A percentile compares a stretch with the other conserved stretches of the same genome.
phyloP scores from a whole-genome alignment of 2,329 filamentous ascomycete species.

The Aschersonia sp. region DNA sequence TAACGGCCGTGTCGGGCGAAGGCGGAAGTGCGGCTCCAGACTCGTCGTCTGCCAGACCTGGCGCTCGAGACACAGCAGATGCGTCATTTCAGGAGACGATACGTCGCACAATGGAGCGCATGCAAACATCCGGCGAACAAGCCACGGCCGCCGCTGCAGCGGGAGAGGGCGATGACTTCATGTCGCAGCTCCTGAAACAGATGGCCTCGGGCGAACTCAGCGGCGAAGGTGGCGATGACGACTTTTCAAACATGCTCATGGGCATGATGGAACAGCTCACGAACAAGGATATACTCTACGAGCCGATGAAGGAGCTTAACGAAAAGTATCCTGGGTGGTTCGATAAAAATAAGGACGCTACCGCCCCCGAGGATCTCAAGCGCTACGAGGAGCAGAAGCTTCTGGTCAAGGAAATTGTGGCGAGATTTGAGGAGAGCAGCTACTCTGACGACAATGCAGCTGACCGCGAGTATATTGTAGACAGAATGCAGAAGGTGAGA shows the following conservation, averaged over 20 bases:
- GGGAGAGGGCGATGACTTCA: constrained; percentile 58
- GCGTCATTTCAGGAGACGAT: constrained; percentile 86
- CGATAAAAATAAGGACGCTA: constrained; percentile 54
- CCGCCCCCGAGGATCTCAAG: constrained; percentile 56
- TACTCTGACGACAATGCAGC: constrained; percentile 72
- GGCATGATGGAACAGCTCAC: constrained; percentile 99
- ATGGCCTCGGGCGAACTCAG: constrained; percentile 48
- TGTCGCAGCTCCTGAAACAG: constrained; percentile 86
- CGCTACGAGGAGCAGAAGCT: constrained; percentile 69
- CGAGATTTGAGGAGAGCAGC: constrained; percentile 66
- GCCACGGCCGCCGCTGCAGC: constrained; percentile 66
- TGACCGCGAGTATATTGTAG: constrained; percentile 85
- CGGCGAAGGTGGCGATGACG: constrained; percentile 54
- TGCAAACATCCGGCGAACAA: constrained; percentile 78
- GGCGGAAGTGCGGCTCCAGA: constrained; percentile 3
- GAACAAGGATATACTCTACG: constrained; percentile 94
- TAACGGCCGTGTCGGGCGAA: constrained; percentile 34
- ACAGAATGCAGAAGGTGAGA: constrained; percentile 89
- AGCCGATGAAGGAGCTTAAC: constrained; percentile 94
- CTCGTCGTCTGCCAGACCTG: constrained; percentile 13
- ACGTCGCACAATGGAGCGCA: constrained; percentile 84
- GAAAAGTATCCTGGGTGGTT: constrained; percentile 90
- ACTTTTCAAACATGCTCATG: constrained; percentile 88
- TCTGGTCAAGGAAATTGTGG: constrained; percentile 74
- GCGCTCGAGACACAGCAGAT: constrained; percentile 23